Conservation (phyloP, 352 stramenopile genomes). For the Phytophthora crassamura region DNA sequence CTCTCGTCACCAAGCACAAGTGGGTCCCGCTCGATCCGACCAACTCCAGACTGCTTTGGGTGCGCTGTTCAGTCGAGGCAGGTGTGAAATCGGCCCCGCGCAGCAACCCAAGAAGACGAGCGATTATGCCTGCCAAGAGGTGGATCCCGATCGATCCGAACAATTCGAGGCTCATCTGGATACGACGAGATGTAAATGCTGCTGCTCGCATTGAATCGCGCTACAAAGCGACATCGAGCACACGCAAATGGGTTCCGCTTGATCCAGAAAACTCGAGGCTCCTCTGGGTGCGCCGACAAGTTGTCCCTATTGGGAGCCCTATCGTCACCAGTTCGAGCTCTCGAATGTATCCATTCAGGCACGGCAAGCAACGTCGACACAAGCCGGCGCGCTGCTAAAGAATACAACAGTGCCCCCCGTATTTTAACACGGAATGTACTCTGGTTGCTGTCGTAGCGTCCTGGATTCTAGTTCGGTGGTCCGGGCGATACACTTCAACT, state of each 20-base stretch:
- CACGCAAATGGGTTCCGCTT: conserved; percentile 23
- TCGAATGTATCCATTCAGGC: conserved; percentile 5
- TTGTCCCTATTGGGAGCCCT: not conserved
- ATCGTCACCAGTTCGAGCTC: conserved; percentile 3
- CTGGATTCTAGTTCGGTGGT: no score
- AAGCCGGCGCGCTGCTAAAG: conserved; percentile 1
- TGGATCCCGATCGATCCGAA: conserved; percentile 30
- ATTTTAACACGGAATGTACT: not conserved
- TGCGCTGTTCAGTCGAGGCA: conserved; percentile 3
- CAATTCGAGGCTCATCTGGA: conserved; percentile 27
- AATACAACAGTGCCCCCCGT: conserved; percentile 9
- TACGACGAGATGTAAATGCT: conserved; percentile 18
- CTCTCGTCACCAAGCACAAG: not conserved
- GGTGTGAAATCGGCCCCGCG: conserved; percentile 14
- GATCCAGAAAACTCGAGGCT: conserved; percentile 19
- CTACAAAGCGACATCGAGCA: conserved; percentile 25
- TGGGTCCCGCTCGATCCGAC: conserved; percentile 31
- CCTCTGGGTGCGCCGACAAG: conserved; percentile 17
- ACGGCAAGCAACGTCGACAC: not conserved
- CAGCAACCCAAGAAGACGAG: conserved; percentile 12
- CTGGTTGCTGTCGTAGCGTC: no score
- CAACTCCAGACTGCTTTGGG: conserved; percentile 33
- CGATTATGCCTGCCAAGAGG: conserved; percentile 5
- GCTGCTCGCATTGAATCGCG: conserved; percentile 20
- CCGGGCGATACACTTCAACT: no score